phyloP scores from a whole-genome alignment of 1,284 basidiomycete species.

The Heterobasidion parviporum region DNA sequence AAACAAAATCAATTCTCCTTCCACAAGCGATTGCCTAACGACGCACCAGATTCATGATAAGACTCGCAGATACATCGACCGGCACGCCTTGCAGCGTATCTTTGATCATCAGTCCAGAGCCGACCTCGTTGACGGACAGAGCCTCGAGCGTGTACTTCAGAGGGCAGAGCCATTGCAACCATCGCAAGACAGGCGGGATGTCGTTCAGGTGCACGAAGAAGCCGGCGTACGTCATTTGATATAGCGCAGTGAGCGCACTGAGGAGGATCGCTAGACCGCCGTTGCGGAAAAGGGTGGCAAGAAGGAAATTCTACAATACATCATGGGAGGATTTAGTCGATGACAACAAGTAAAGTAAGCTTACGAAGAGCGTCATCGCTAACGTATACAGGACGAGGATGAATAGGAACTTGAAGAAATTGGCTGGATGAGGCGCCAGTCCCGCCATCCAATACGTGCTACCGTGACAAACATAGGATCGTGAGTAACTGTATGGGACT shows the following conservation, averaged over 20 bases:
- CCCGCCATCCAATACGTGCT: slow-evolving; percentile 93
- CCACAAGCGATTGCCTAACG: background rate
- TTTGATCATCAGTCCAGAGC: slow-evolving; percentile 73
- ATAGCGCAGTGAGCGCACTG: slow-evolving; percentile 67
- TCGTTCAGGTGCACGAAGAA: slow-evolving; percentile 77
- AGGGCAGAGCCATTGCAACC: slow-evolving; percentile 77
- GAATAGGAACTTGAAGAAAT: slow-evolving; percentile 30
- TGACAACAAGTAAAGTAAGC: slow-evolving; percentile 19
- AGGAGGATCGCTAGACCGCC: slow-evolving; percentile 85
- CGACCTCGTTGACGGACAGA: slow-evolving; percentile 82
- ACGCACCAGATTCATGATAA: slow-evolving; percentile 78
- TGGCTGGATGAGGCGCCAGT: slow-evolving; percentile 40
- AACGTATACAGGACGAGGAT: slow-evolving; percentile 51
- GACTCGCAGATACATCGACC: slow-evolving; percentile 63
- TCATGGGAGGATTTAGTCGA: background rate
- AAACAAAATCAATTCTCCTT: background rate
- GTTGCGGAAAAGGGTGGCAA: slow-evolving; percentile 74
- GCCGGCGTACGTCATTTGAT: slow-evolving; percentile 80
- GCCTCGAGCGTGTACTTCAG: slow-evolving; percentile 77
- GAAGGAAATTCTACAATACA: slow-evolving; percentile 70
- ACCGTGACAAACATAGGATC: background rate
- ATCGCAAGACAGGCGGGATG: slow-evolving; percentile 79
- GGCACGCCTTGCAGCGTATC: slow-evolving; percentile 78
- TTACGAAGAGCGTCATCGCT: slow-evolving; percentile 76
- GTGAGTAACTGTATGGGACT: too few species aligned